Conservation (phyloP, 1,284 basidiomycete species). For the Naganishia liquefaciens region DNA sequence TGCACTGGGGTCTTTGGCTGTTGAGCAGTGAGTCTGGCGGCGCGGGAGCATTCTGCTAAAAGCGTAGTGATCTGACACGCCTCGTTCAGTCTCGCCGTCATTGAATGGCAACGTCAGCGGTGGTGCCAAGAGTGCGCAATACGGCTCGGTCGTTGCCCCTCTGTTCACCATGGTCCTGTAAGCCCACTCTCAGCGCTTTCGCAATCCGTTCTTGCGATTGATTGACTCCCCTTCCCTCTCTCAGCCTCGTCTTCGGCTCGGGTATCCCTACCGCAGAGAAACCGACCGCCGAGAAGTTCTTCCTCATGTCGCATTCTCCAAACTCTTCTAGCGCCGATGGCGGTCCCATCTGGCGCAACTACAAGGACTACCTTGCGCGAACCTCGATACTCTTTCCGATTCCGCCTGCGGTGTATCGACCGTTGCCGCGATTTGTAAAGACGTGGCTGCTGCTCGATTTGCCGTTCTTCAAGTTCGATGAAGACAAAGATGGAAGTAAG, state of each 20-base stretch:
- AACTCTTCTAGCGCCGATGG: slow-evolving; percentile 35
- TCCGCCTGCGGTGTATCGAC: slow-evolving; percentile 63
- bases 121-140: slow-evolving; percentile 60
- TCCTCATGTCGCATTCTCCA: slow-evolving; percentile 59
- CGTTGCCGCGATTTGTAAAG: slow-evolving; percentile 63
- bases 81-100: slow-evolving; percentile 58
- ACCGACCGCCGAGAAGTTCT: slow-evolving; percentile 67
- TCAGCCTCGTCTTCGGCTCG: slow-evolving; percentile 66
- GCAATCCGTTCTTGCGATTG: neutral
- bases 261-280: slow-evolving; percentile 73
- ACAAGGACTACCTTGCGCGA: slow-evolving; percentile 61
- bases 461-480: slow-evolving; percentile 64
- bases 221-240: neutral
- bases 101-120: slow-evolving; percentile 56
- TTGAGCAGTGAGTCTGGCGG: slow-evolving; percentile 53
- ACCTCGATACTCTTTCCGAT: slow-evolving; percentile 70
- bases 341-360: slow-evolving; percentile 59
- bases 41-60: neutral
- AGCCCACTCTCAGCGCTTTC: slow-evolving; percentile 44
- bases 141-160: slow-evolving; percentile 64
- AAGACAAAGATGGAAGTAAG: slow-evolving; percentile 58
- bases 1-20: slow-evolving; percentile 74
- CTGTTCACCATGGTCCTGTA: slow-evolving; percentile 65
- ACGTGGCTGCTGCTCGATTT: slow-evolving; percentile 65
- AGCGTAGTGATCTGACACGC: neutral